Percentiles rank a stretch among this genome's conserved stretches.
Evolutionary conservation across 1,139 yeast species (phyloP).

Genomic region (Trichomonascaceae sp.): DNA sequence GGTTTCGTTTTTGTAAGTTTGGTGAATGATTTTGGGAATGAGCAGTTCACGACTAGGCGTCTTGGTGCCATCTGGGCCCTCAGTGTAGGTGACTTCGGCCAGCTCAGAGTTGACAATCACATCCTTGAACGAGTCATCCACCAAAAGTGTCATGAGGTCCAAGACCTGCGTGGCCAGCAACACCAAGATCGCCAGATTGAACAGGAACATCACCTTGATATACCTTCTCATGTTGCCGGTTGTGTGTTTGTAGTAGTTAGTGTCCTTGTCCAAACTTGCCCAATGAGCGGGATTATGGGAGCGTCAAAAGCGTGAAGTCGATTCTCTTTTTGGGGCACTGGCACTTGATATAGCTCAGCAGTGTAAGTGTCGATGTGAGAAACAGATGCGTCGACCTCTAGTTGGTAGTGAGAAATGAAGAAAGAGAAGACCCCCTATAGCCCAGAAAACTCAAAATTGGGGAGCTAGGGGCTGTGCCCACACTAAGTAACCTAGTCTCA

Average conservation of each 20-base stretch:
- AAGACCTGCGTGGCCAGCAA: slow-evolving; percentile 51
- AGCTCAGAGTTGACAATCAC: slow-evolving; percentile 49
- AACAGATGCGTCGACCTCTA: no score
- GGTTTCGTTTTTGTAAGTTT: slow-evolving; percentile 66
- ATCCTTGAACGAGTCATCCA: slow-evolving; percentile 58
- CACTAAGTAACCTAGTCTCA: no score
- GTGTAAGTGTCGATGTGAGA: no score
- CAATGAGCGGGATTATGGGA: no score
- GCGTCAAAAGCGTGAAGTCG: no score
- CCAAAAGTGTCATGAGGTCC: slow-evolving; percentile 61
- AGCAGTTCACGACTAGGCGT: slow-evolving; percentile 20
- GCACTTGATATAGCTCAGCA: no score
- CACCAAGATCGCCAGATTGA: slow-evolving; percentile 30
- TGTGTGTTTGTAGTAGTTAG: not conserved
- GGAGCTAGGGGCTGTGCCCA: no score
- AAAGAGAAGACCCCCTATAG: slow-evolving; percentile 2
- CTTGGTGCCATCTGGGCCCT: slow-evolving; percentile 5
- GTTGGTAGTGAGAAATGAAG: slow-evolving; percentile 1
- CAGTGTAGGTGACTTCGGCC: slow-evolving; percentile 16
- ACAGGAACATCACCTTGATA: slow-evolving; percentile 16
- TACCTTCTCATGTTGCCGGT: slow-evolving; percentile 16
- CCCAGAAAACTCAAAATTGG: no score
- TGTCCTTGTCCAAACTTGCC: no score
- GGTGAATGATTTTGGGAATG: slow-evolving; percentile 85
- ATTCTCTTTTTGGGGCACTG: no score